Percentiles rank a stretch among this genome's conserved stretches.
These are phyloP conservation scores for Arctium minus DNA, from an alignment of 129 eudicot species.

Conservation along the genomic window DNA sequence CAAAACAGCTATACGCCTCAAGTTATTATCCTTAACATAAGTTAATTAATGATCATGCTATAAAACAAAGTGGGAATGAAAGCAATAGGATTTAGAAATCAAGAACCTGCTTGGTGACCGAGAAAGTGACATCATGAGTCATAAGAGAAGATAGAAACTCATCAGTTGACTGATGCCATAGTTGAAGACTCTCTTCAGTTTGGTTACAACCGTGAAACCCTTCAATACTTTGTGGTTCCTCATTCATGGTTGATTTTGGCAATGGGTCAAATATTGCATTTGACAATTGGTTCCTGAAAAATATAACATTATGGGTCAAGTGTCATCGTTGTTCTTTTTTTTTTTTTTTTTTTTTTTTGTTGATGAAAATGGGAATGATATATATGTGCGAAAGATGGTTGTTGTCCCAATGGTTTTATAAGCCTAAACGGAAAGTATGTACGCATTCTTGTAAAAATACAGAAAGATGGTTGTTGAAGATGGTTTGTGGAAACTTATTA, in stretches of 20 bases:
- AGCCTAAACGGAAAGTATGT: background rate
- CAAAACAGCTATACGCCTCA: background rate
- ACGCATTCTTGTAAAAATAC: background rate
- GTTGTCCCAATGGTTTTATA: no score
- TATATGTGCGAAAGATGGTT: background rate
- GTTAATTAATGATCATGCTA: background rate
- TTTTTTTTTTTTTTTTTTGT: background rate
- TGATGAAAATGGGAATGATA: background rate
- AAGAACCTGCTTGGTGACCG: conserved; percentile 41
- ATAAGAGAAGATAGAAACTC: conserved; percentile 43
- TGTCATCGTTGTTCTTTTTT: no score
- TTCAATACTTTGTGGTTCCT: conserved; percentile 38
- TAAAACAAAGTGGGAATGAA: background rate
- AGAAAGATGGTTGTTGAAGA: background rate
- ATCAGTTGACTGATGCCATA: conserved; percentile 47
- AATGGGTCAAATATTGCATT: conserved; percentile 47
- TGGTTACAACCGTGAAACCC: conserved; percentile 35
- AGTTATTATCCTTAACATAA: background rate
- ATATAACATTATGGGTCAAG: background rate
- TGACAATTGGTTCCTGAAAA: conserved; percentile 46
- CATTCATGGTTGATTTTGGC: conserved; percentile 42
- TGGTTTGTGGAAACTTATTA: background rate
- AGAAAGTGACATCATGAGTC: conserved; percentile 38
- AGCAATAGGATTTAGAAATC: background rate
- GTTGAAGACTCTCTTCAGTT: conserved; percentile 44